A percentile compares a stretch with the other conserved stretches of the same genome.
Evolutionary conservation across 805 yeast genomes (phyloP).

Genomic region (Wickerhamiella kurtzmanii): DNA sequence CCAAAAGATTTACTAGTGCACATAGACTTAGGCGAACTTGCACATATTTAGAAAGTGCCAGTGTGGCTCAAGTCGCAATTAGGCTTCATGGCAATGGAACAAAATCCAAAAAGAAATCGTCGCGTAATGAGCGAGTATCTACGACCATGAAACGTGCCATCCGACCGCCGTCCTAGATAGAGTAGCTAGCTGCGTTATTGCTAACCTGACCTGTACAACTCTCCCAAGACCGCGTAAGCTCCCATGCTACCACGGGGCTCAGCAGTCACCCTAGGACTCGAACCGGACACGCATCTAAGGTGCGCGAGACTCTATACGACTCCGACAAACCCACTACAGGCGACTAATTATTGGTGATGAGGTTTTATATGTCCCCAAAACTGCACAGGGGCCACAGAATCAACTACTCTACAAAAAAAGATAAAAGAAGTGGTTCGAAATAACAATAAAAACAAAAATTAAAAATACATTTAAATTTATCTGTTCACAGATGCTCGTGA

Average conservation of each 20-base stretch:
- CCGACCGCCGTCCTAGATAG: constrained; percentile 23
- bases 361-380: neutral
- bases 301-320: constrained; percentile 7
- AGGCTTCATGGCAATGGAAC: neutral
- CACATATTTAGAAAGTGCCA: too few species aligned
- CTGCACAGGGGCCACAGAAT: too few species aligned
- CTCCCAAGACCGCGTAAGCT: constrained; percentile 17
- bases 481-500: constrained; percentile 11
- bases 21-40: too few species aligned
- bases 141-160: constrained; percentile 19
- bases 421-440: too few species aligned
- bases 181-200: constrained; percentile 23
- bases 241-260: constrained; percentile 17
- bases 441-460: too few species aligned
- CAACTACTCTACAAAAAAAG: too few species aligned
- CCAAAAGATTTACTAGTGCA: too few species aligned
- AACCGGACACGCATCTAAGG: constrained; percentile 23
- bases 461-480: too few species aligned
- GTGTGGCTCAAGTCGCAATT: neutral
- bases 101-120: constrained; percentile 1
- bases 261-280: constrained; percentile 22
- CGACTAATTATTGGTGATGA: neutral
- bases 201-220: constrained; percentile 23
- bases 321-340: constrained; percentile 22
- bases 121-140: constrained; percentile 4